A percentile compares a stretch with the other conserved stretches of the same genome.
Conservation (phyloP, 2,329 filamentous ascomycete genomes). For the Colletotrichum agaves region DNA sequence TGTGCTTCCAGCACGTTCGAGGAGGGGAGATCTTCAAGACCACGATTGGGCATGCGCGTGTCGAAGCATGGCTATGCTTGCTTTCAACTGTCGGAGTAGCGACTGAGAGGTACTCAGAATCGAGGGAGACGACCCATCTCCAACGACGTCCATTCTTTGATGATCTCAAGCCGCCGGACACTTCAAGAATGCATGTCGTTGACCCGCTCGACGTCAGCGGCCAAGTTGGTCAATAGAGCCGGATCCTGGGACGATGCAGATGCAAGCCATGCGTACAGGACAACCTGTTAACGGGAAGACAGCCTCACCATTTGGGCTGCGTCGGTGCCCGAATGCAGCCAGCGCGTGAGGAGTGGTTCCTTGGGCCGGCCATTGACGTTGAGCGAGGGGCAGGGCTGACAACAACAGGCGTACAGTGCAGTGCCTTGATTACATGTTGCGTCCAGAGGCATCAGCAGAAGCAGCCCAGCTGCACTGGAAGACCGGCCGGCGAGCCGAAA, state of each 20-base stretch:
- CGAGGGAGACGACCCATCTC: not conserved
- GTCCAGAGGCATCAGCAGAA: not conserved
- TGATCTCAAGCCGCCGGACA: not conserved
- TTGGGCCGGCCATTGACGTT: slow-evolving; percentile 17
- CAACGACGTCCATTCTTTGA: not conserved
- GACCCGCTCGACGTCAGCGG: not conserved
- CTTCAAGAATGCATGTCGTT: not conserved
- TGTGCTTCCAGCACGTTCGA: not conserved
- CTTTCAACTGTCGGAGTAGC: slow-evolving; percentile 5
- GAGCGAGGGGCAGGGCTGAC: slow-evolving; percentile 21
- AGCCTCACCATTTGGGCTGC: slow-evolving; percentile 40
- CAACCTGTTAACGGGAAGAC: slow-evolving; percentile 31
- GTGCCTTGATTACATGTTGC: slow-evolving; percentile 3
- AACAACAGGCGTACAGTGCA: not conserved
- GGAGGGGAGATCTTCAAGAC: slow-evolving; percentile 29
- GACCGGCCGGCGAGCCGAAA: slow-evolving; percentile 1
- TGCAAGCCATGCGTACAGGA: slow-evolving; percentile 15
- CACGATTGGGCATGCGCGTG: not conserved
- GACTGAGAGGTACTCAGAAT: slow-evolving; percentile 11
- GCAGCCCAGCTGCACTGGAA: slow-evolving; percentile 8
- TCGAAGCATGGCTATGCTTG: slow-evolving; percentile 32
- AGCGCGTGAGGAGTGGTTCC: slow-evolving; percentile 11
- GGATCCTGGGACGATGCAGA: slow-evolving; percentile 22
- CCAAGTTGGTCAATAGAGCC: slow-evolving; percentile 26
- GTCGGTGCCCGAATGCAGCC: slow-evolving; percentile 36